Base-by-base conservation (phyloP, 345 rosid genomes). In the Brassica nigra region DNA sequence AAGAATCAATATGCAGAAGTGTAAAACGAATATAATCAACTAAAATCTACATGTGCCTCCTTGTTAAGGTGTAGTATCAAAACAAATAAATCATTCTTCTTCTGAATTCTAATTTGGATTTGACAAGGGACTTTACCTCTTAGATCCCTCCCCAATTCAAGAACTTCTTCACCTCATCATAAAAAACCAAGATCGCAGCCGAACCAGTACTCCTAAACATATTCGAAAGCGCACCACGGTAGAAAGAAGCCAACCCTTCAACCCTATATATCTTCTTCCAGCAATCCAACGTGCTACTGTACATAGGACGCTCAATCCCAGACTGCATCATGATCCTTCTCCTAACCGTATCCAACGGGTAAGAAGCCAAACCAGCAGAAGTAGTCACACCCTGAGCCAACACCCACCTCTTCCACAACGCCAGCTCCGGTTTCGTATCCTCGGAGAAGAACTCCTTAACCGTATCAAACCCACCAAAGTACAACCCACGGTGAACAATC, bases 241-340 rank as follows among this genome's bases (percentile, higher is more conserved):
- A 95, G 78, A 95, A 95, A 20, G 98, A 91, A 70, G 84, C 74
- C 76, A 88, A 81, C 72, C 98, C 97, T 70, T 91, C 97, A 61
- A 77, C 85, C 73, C 87, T 86, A 61, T 89, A 90, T 33, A 95
- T 92, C 42, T 79, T 91, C 85, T 62, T 88, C 99, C 99, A 95
- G 77, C 99, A 93, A 33, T 95, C 94, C 57, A 84, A 37, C 1
- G 98, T 93, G 85, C 77, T 81, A 20, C 9, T 76, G 52, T 91
- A 95, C 96, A 89, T 87, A 2, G 90, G 96, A 59, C 80, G 83
- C 69, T 92, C 92, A 74, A 90, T 73, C 47, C 99, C 98, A 2
- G 98, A 91, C 63, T 95, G 96, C 98, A 93, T 95, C 99, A 95
- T 95, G 86, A 95, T 91, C 83, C 97, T 82, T 71, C 98, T 87